Conservation (phyloP, 208 protist genomes). For the Phytomonas sp. region DNA sequence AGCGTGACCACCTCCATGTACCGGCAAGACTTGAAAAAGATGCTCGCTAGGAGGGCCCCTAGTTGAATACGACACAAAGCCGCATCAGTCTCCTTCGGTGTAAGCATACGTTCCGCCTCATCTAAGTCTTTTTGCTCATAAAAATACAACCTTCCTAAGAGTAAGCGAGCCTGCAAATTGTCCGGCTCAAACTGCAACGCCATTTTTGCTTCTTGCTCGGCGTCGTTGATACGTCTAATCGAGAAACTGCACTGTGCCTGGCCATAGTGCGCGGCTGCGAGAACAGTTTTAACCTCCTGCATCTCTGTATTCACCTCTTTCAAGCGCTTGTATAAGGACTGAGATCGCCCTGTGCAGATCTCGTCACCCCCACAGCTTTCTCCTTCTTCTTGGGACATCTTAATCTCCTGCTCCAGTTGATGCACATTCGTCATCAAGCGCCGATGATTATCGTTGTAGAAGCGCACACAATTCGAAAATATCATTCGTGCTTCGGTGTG, state of each 20-base stretch:
- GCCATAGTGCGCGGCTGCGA: slow-evolving; percentile 45
- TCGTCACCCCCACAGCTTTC: slow-evolving; percentile 8
- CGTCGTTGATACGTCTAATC: slow-evolving; percentile 1
- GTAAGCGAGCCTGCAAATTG: slow-evolving; percentile 62
- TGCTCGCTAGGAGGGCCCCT: slow-evolving; percentile 54
- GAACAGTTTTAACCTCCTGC: slow-evolving; percentile 42
- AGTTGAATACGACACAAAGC: slow-evolving; percentile 78
- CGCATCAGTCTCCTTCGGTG: slow-evolving; percentile 45
- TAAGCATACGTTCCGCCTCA: slow-evolving; percentile 49
- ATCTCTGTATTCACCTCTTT: slow-evolving; percentile 17
- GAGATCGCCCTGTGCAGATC: neutral
- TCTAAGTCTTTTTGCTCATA: slow-evolving; percentile 48
- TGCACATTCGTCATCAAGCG: slow-evolving; percentile 12
- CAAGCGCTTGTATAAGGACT: slow-evolving; percentile 11
- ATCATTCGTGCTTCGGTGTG: slow-evolving; percentile 44
- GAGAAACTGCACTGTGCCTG: slow-evolving; percentile 55
- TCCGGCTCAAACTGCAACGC: slow-evolving; percentile 52
- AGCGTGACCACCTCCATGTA: slow-evolving; percentile 75
- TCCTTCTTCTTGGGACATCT: slow-evolving; percentile 12
- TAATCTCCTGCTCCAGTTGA: slow-evolving; percentile 13
- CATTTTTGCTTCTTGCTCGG: slow-evolving; percentile 11
- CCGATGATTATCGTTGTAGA: slow-evolving; percentile 45
- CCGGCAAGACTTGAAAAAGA: slow-evolving; percentile 51
- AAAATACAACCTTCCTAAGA: slow-evolving; percentile 61
- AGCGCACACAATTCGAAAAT: slow-evolving; percentile 57